A percentile compares a stretch with the other conserved stretches of the same genome.
Conservation (phyloP, 768 basidiomycete genomes). For the Kondoa subrosea region DNA sequence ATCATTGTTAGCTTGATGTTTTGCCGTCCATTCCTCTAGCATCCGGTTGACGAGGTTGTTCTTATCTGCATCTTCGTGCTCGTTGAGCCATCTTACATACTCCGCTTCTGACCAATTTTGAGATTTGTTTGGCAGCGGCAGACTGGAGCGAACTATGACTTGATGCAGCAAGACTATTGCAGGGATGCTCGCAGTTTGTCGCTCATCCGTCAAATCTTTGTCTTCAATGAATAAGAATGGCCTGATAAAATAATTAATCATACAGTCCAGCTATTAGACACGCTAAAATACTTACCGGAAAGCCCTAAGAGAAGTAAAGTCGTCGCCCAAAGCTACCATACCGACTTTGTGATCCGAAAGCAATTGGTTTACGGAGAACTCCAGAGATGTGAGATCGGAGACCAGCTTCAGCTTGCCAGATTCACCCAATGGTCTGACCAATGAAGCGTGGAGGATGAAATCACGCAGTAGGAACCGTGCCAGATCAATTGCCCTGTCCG, state of each 20-base stretch:
- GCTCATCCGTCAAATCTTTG: conserved; percentile 45
- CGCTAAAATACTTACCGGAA: conserved; percentile 9
- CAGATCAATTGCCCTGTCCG: conserved; percentile 45
- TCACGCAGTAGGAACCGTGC: conserved; percentile 63
- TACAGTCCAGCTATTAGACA: background rate
- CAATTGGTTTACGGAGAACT: conserved; percentile 76
- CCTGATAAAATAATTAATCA: conserved; percentile 35
- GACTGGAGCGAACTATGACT: conserved; percentile 69
- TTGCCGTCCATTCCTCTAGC: conserved; percentile 52
- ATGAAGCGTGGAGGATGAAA: conserved; percentile 86
- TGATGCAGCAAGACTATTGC: conserved; percentile 62
- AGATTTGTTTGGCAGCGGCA: conserved; percentile 57
- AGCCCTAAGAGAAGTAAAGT: conserved; percentile 63
- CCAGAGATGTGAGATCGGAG: conserved; percentile 89
- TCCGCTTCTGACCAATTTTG: conserved; percentile 92
- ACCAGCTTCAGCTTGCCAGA: conserved; percentile 84
- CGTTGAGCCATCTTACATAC: conserved; percentile 90
- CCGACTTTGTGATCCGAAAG: conserved; percentile 36
- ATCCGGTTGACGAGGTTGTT: conserved; percentile 65
- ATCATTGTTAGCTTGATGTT: too few species aligned
- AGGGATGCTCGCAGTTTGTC: conserved; percentile 58
- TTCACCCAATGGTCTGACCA: conserved; percentile 78
- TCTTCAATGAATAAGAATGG: conserved; percentile 82
- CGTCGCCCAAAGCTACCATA: conserved; percentile 62
- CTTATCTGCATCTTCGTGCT: conserved; percentile 66